Evolutionary conservation across 768 basidiomycete genomes (phyloP).

Genomic region (Trametes villosa): DNA sequence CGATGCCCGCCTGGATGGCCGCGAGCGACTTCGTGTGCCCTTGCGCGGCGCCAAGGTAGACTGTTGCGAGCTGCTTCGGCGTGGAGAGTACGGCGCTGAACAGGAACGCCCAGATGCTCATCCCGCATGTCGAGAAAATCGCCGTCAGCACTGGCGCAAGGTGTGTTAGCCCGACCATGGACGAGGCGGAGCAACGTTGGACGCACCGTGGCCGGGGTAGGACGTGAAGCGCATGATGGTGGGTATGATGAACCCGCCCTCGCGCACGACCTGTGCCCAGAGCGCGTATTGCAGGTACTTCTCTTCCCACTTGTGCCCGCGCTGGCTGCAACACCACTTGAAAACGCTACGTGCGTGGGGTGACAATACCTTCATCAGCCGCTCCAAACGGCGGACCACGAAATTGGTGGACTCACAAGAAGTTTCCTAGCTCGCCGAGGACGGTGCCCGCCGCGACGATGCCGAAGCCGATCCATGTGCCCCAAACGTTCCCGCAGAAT

Average conservation of each 20-base stretch:
- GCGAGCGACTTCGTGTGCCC: not conserved
- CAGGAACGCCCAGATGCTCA: conserved; percentile 73
- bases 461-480: conserved; percentile 81
- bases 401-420: too few species aligned
- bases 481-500: conserved; percentile 89
- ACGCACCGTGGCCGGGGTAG: conserved; percentile 83
- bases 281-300: conserved; percentile 50
- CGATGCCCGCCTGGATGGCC: conserved; percentile 62
- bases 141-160: conserved; percentile 81
- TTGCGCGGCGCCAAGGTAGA: conserved; percentile 72
- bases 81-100: conserved; percentile 76
- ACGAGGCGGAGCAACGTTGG: not conserved
- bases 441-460: conserved; percentile 85
- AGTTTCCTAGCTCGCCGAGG: conserved; percentile 84
- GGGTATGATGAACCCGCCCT: conserved; percentile 85
- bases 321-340: conserved; percentile 73
- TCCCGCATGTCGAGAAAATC: conserved; percentile 84
- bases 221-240: conserved; percentile 75
- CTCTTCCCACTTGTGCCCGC: conserved; percentile 66
- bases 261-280: conserved; percentile 66
- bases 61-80: conserved; percentile 88
- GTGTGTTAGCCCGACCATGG: conserved; percentile 56
- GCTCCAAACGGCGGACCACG: too few species aligned
- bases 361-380: too few species aligned
- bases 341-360: too few species aligned